A percentile compares a stretch with the other conserved stretches of the same genome.
Evolutionary conservation across 2,329 filamentous ascomycete species (phyloP).

Genomic region (Talaromyces pinophilus): DNA sequence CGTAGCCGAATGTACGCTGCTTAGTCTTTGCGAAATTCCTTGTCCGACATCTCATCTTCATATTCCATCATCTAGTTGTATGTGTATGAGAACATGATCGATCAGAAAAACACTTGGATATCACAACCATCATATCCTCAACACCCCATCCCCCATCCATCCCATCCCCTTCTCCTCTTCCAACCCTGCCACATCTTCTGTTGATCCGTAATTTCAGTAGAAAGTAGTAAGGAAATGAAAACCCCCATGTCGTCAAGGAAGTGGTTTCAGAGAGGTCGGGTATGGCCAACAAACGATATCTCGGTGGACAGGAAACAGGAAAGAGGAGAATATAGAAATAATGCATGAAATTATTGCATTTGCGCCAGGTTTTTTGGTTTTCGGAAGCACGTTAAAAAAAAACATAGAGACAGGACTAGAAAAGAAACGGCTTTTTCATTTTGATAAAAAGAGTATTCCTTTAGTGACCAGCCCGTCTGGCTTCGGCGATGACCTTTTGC

Average conservation of each 20-base stretch:
- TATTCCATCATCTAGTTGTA: conserved; percentile 20
- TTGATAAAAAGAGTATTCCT: conserved; percentile 26
- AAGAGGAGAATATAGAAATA: background rate
- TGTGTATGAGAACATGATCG: conserved; percentile 11
- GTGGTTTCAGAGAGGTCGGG: conserved; percentile 18
- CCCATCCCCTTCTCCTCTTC: conserved; percentile 12
- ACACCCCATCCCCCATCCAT: background rate
- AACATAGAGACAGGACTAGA: conserved; percentile 20
- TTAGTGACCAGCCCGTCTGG: conserved; percentile 76
- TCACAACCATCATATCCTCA: background rate
- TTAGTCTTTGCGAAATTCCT: background rate
- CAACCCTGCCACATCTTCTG: background rate
- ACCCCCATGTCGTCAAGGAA: background rate
- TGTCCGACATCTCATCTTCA: conserved; percentile 17
- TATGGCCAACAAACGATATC: background rate
- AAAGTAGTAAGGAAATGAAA: background rate
- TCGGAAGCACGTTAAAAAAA: conserved; percentile 24
- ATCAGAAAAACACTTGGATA: conserved; percentile 4
- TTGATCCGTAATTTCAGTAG: background rate
- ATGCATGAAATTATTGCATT: background rate
- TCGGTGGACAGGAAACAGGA: background rate
- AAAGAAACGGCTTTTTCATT: conserved; percentile 2
- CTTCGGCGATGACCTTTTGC: conserved; percentile 95
- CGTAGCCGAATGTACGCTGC: background rate
- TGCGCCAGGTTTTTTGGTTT: background rate